Conservation (phyloP, 768 basidiomycete species). For the Phylloporus sp. region DNA sequence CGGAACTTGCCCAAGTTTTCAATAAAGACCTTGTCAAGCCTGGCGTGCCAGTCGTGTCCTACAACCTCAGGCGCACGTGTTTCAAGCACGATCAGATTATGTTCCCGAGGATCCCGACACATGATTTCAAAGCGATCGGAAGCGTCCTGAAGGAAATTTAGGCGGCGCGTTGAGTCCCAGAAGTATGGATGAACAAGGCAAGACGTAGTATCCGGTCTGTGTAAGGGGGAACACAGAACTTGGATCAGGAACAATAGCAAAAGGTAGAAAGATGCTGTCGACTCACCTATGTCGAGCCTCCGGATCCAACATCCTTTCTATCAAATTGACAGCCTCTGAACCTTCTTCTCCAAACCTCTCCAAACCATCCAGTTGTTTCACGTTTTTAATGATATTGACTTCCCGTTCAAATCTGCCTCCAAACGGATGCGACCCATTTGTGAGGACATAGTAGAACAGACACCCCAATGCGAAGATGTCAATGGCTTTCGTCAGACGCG, state of each 20-base stretch:
- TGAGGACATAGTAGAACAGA: slow-evolving; percentile 89
- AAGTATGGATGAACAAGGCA: slow-evolving; percentile 94
- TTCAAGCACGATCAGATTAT: slow-evolving; percentile 73
- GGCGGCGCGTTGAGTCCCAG: slow-evolving; percentile 83
- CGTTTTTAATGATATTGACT: slow-evolving; percentile 85
- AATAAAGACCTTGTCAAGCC: slow-evolving; percentile 84
- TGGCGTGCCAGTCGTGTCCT: slow-evolving; percentile 85
- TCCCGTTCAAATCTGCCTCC: slow-evolving; percentile 93
- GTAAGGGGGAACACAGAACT: neutral
- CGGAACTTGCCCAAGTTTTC: slow-evolving; percentile 96
- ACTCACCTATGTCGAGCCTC: slow-evolving; percentile 73
- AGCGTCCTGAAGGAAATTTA: slow-evolving; percentile 95
- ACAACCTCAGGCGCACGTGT: slow-evolving; percentile 65
- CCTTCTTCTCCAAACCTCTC: slow-evolving; percentile 90
- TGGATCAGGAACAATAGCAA: slow-evolving; percentile 3
- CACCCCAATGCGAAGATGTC: slow-evolving; percentile 97
- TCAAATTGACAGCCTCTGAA: slow-evolving; percentile 82
- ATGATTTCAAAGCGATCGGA: slow-evolving; percentile 98
- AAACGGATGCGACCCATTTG: slow-evolving; percentile 89
- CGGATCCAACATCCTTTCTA: slow-evolving; percentile 71
- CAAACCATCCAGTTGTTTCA: slow-evolving; percentile 65
- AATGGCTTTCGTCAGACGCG: slow-evolving; percentile 87
- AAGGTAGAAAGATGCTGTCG: neutral
- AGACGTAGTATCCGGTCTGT: slow-evolving; percentile 83
- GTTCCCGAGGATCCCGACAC: slow-evolving; percentile 87